Base-by-base conservation (phyloP, 768 basidiomycete genomes). In the Xerocomellus chrysenteron region DNA sequence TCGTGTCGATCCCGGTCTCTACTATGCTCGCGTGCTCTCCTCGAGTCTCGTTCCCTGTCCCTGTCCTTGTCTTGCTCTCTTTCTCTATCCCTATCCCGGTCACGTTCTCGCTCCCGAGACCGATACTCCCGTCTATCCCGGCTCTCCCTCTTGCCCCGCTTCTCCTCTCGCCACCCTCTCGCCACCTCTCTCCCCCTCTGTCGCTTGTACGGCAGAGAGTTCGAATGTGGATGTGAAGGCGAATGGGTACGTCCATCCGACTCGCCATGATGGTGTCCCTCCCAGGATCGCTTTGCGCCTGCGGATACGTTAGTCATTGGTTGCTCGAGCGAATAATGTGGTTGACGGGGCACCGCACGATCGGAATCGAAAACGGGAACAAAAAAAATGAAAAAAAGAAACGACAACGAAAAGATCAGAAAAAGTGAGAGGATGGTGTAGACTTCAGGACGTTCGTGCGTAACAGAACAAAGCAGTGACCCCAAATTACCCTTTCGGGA, bases 281-380 rank as follows among this genome's bases (percentile, higher is more conserved):
- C 87, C 85, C 83, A 83, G 61, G 85, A 75, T 73, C 89, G 87
- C 86, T 91, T 91, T 72, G 80, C 78, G 80, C 89, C 89, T 90
- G 89, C 80, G 79, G 85, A 78, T 70, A 84, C 74, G 82, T 92
- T 88, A 90, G 89, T 84, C 87, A 90, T 81, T 59, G 82, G 66
- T 60, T 53, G 65, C 50, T 69, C 64, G 61, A 55, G 61, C 44
- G 52, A 57, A 60, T 56, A 65, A 80, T 74, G 81, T 80, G 80
- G 79, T 79, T 86, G 87, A 87, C 85, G 78, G 81, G 78, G 81
- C 81, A 86, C 87, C 87, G 86, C 87, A 89, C 86, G 87, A 88
- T 87, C 73, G 76, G 39, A 57, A 56, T 58, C 60, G 47, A 47
- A 46, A 43, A 55, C 54, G 45, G 49, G 56, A 21, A n/a, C 11